A percentile compares a stretch with the other conserved stretches of the same genome.
Evolutionary conservation across 176 grass and related monocot species (phyloP).

Genomic region (Musa itinerans): DNA sequence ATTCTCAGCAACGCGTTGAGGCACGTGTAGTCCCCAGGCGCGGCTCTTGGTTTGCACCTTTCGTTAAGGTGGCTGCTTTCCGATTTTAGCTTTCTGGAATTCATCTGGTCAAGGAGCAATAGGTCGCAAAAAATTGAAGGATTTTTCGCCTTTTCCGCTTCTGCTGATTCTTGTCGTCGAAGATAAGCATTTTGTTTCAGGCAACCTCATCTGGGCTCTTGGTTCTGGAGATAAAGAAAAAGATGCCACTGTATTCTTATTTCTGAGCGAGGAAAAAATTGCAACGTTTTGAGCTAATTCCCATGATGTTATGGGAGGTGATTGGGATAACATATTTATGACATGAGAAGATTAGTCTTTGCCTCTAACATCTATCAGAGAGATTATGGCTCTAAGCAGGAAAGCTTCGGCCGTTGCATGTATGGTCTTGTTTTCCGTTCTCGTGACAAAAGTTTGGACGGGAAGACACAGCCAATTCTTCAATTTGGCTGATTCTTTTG

Average conservation of each 20-base stretch:
- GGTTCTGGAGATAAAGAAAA: background rate
- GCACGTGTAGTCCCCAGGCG: background rate
- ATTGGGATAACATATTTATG: background rate
- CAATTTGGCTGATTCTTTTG: background rate
- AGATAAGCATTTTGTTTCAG: background rate
- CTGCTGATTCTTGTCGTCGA: too few species aligned
- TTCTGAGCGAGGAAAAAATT: background rate
- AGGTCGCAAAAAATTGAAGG: background rate
- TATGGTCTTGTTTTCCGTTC: background rate
- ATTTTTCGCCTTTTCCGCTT: background rate
- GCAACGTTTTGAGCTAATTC: background rate
- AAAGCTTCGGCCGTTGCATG: background rate
- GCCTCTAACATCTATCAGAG: background rate
- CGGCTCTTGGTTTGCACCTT: background rate
- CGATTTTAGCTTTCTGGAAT: background rate
- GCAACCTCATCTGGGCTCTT: background rate
- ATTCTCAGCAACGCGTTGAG: background rate
- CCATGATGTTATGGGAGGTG: background rate
- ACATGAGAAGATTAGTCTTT: background rate
- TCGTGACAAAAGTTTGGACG: background rate
- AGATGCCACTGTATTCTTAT: background rate
- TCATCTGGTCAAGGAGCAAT: background rate
- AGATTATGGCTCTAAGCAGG: background rate
- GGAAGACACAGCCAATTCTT: slow-evolving; percentile 1
- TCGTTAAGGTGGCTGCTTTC: background rate